Conservation (phyloP, 192 early-diverging fungal genomes). For the Coemansia sp. region DNA sequence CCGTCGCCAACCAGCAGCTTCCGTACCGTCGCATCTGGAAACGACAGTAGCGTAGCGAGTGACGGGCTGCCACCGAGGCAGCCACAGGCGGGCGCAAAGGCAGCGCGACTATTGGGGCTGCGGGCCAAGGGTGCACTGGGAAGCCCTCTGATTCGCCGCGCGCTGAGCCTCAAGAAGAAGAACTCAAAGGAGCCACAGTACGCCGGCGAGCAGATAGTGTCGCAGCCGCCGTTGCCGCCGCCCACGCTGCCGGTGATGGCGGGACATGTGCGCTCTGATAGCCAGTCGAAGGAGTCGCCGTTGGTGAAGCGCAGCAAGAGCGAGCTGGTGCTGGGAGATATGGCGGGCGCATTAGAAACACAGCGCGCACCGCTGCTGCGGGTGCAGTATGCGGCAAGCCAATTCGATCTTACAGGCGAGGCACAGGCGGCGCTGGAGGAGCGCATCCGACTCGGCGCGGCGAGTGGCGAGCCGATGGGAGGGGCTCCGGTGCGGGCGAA, state of each 20-base stretch:
- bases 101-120: constrained; percentile 17
- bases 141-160: constrained; percentile 38
- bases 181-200: constrained; percentile 6
- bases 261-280: neutral
- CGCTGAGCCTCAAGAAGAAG: constrained; percentile 44
- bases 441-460: constrained; percentile 13
- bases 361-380: constrained; percentile 5
- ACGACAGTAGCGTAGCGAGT: neutral
- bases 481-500: constrained; percentile 9
- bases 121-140: constrained; percentile 25
- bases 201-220: neutral
- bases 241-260: neutral
- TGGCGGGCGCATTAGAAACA: neutral
- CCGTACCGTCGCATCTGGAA: neutral
- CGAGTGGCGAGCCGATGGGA: neutral
- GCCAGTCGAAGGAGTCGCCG: neutral
- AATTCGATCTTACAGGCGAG: constrained; percentile 19
- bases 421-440: constrained; percentile 27
- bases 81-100: constrained; percentile 3
- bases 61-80: constrained; percentile 2
- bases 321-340: constrained; percentile 10
- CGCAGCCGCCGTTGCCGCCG: constrained; percentile 1
- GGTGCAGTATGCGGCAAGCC: neutral
- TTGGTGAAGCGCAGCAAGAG: constrained; percentile 26
- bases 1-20: constrained; percentile 5